phyloP scores from a whole-genome alignment of 2,329 filamentous ascomycete species.

The Helotiales sp. region DNA sequence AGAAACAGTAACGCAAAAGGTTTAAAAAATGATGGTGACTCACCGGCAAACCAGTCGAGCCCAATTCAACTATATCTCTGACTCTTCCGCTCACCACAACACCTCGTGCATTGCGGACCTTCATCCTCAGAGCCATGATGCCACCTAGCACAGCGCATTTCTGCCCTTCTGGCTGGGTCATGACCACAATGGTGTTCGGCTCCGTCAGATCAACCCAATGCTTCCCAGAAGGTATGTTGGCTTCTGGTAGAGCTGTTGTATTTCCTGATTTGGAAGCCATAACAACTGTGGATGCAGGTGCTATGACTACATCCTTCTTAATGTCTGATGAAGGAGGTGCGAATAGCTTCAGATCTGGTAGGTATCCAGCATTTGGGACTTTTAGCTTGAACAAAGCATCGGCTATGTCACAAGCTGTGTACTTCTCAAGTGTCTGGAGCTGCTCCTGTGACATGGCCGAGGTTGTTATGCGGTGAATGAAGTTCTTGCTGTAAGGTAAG shows the following conservation, averaged over 20 bases:
- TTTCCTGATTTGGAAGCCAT: conserved; percentile 59
- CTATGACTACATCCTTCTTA: conserved; percentile 31
- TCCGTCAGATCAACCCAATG: conserved; percentile 70
- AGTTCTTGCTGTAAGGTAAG: neutral
- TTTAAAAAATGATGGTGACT: conserved; percentile 31
- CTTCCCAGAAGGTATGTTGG: conserved; percentile 56
- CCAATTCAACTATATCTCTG: conserved; percentile 64
- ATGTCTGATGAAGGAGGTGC: conserved; percentile 20
- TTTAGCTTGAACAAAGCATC: conserved; percentile 72
- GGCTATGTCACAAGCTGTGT: conserved; percentile 60
- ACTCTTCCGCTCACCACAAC: conserved; percentile 69
- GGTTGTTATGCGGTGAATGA: conserved; percentile 1
- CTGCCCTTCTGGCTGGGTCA: conserved; percentile 65
- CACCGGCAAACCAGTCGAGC: conserved; percentile 55
- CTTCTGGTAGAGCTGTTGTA: conserved; percentile 17
- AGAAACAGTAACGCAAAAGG: neutral
- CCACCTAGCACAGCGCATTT: conserved; percentile 73
- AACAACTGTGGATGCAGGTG: conserved; percentile 60
- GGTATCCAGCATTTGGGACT: conserved; percentile 63
- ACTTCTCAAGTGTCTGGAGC: conserved; percentile 32
- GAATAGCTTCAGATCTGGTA: conserved; percentile 54
- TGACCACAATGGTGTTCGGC: conserved; percentile 61
- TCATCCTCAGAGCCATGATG: conserved; percentile 73
- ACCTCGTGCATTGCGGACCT: conserved; percentile 57
- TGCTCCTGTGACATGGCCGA: conserved; percentile 4